A percentile compares a stretch with the other conserved stretches of the same genome.
Evolutionary conservation across 1,139 yeast species (phyloP).

Genomic region (Taiozyma sp.): DNA sequence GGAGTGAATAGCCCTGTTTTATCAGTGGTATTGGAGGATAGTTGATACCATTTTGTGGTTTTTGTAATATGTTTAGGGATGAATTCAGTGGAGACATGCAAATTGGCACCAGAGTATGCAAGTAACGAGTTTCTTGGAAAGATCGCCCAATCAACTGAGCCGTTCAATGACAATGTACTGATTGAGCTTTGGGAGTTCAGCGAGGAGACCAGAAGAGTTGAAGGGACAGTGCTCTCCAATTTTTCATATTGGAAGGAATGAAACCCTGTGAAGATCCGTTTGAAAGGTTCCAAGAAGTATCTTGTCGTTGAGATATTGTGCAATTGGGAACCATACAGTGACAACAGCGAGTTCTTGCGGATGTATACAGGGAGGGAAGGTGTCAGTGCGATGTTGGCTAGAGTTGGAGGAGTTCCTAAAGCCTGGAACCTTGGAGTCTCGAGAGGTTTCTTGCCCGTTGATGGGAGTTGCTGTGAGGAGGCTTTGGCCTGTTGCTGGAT

Average conservation of each 20-base stretch:
- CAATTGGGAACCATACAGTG: slow-evolving; percentile 37
- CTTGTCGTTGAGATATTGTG: slow-evolving; percentile 30
- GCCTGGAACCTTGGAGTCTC: slow-evolving; percentile 11
- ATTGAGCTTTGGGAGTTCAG: slow-evolving; percentile 29
- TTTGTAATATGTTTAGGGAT: slow-evolving; percentile 39
- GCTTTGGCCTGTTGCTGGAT: background rate
- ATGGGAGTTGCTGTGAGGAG: slow-evolving; percentile 1
- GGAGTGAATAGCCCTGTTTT: slow-evolving; percentile 20
- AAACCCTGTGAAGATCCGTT: slow-evolving; percentile 39
- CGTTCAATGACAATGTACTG: slow-evolving; percentile 45
- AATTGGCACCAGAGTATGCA: slow-evolving; percentile 47
- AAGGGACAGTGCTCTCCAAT: slow-evolving; percentile 43
- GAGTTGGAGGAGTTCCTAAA: slow-evolving; percentile 18
- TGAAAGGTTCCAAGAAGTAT: slow-evolving; percentile 34
- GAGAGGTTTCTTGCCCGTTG: background rate
- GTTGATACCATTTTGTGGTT: slow-evolving; percentile 29
- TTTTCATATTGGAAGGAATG: slow-evolving; percentile 39
- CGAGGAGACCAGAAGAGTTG: slow-evolving; percentile 16
- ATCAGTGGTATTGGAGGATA: slow-evolving; percentile 12
- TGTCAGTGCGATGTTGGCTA: slow-evolving; percentile 37
- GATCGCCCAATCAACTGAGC: slow-evolving; percentile 58
- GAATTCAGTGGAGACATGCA: slow-evolving; percentile 33
- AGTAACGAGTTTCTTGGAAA: slow-evolving; percentile 43
- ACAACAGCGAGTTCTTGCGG: slow-evolving; percentile 43
- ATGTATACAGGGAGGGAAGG: slow-evolving; percentile 53